Conservation (phyloP, 352 stramenopile genomes). For the Globisporangium cylindrosporum region DNA sequence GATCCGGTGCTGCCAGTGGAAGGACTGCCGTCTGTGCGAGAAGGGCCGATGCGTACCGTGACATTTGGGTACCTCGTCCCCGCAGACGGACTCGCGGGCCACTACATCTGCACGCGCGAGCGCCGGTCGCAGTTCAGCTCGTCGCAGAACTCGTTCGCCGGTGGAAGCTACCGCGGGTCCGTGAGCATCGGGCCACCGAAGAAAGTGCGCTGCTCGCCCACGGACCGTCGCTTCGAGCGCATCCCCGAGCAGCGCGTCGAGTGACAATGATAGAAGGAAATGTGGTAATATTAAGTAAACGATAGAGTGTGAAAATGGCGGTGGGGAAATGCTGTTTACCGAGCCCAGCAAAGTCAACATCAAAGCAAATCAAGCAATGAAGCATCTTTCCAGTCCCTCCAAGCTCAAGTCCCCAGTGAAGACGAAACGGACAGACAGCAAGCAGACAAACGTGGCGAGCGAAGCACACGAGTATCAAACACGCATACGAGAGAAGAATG, state of each 20-base stretch:
- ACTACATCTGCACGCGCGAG: constrained; percentile 82
- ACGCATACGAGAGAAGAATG: background rate
- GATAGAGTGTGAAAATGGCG: background rate
- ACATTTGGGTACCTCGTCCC: constrained; percentile 78
- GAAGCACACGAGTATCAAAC: background rate
- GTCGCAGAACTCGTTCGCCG: constrained; percentile 61
- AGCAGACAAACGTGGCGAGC: background rate
- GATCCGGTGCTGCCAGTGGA: constrained; percentile 68
- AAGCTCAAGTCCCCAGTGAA: background rate
- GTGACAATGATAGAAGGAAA: constrained; percentile 22
- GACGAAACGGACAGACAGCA: background rate
- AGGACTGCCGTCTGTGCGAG: constrained; percentile 55
- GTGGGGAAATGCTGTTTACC: background rate
- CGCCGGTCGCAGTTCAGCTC: constrained; percentile 34
- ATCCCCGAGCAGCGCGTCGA: constrained; percentile 66
- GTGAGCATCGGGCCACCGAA: constrained; percentile 70
- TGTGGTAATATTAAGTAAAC: background rate
- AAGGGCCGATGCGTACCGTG: constrained; percentile 48
- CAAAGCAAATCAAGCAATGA: background rate
- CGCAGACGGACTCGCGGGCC: constrained; percentile 55
- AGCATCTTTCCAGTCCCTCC: background rate
- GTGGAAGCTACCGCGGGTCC: constrained; percentile 72
- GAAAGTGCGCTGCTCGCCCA: constrained; percentile 37
- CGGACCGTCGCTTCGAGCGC: constrained; percentile 52
- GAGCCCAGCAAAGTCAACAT: background rate